These are phyloP conservation scores for Fonsecaea pedrosoi DNA, from an alignment of 2,329 filamentous ascomycete species.

Conservation along the genomic window DNA sequence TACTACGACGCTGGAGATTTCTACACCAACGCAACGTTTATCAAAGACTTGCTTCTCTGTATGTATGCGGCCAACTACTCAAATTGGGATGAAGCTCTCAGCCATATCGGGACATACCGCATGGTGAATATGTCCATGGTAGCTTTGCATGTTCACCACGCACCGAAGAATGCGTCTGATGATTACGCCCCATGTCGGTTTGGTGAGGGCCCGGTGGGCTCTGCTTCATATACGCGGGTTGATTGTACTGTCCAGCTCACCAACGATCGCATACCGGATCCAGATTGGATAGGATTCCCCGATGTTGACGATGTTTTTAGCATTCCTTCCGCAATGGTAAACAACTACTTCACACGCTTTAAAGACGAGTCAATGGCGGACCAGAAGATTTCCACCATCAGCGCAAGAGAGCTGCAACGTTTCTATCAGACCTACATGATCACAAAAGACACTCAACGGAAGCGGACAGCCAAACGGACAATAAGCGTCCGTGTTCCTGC, in stretches of 20 bases:
- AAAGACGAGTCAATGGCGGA: constrained; percentile 17
- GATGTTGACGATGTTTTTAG: constrained; percentile 3
- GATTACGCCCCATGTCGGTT: constrained; percentile 2
- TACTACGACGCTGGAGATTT: constrained; percentile 10
- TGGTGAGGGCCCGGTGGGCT: constrained; percentile 14
- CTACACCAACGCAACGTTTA: constrained; percentile 1
- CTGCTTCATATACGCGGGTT: constrained; percentile 23
- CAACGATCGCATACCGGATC: not conserved
- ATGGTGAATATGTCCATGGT: constrained; percentile 16
- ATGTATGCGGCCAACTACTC: constrained; percentile 20
- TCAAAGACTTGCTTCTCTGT: constrained; percentile 25
- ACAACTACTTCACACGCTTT: constrained; percentile 18
- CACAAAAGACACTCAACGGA: constrained; percentile 25
- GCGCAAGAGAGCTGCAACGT: constrained; percentile 17
- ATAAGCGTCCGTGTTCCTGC: constrained; percentile 23
- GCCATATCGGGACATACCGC: constrained; percentile 1
- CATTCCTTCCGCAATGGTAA: constrained; percentile 1
- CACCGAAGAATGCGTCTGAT: constrained; percentile 19
- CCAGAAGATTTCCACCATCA: constrained; percentile 5
- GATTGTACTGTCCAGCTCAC: constrained; percentile 20
- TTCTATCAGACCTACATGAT: constrained; percentile 28
- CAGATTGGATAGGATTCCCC: constrained; percentile 17
- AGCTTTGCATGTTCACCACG: constrained; percentile 17
- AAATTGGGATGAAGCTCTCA: constrained; percentile 6
- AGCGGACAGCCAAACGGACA: not conserved